A percentile compares a stretch with the other conserved stretches of the same genome.
phyloP scores from a whole-genome alignment of 2,329 filamentous ascomycete genomes.

The Venturia effusa region DNA sequence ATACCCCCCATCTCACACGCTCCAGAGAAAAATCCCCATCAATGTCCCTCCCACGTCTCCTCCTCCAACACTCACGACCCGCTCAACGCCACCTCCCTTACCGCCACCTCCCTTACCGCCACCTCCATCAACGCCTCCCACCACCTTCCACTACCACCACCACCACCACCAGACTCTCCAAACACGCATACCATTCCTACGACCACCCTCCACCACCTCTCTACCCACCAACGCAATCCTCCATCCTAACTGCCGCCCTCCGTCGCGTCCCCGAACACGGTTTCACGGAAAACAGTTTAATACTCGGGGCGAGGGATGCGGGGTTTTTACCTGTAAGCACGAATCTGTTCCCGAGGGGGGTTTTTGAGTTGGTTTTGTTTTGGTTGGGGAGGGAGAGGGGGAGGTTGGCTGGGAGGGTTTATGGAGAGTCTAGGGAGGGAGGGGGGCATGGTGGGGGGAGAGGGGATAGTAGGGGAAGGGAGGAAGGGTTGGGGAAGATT shows the following conservation, averaged over 20 bases:
- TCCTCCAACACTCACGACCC: background rate
- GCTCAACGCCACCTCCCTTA: background rate
- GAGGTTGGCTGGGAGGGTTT: constrained; percentile 36
- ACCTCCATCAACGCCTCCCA: background rate
- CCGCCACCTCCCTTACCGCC: background rate
- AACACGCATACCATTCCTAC: constrained; percentile 57
- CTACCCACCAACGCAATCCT: constrained; percentile 55
- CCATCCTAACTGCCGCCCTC: constrained; percentile 75
- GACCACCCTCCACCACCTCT: constrained; percentile 52
- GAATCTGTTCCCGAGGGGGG: constrained; percentile 67
- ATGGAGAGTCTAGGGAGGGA: no score
- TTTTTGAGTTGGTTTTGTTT: constrained; percentile 72
- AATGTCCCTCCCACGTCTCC: constrained; percentile 4
- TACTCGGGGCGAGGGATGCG: constrained; percentile 68
- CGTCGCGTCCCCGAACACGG: constrained; percentile 68
- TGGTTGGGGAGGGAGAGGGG: constrained; percentile 60
- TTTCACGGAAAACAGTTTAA: constrained; percentile 65
- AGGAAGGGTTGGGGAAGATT: constrained; percentile 19
- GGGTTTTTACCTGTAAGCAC: constrained; percentile 75
- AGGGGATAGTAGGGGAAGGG: constrained; percentile 12
- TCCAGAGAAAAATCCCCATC: background rate
- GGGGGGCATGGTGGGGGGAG: constrained; percentile 16
- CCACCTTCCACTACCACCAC: no score
- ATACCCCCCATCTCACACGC: background rate
- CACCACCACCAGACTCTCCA: background rate